Conservation (phyloP, 768 basidiomycete genomes). For the Boletus sensibilis region DNA sequence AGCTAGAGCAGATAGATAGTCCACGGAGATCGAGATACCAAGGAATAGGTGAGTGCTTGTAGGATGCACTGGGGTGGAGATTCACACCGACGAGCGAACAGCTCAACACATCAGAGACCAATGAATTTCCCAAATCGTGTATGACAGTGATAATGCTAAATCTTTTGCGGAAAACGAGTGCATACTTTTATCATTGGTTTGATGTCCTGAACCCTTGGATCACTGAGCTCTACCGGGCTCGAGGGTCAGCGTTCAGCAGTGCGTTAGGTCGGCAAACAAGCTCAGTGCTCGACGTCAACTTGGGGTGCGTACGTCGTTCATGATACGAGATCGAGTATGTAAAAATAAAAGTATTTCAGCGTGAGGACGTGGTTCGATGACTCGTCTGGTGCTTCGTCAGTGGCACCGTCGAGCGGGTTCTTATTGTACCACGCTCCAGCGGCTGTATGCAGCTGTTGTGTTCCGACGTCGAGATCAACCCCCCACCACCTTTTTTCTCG, state of each 20-base stretch:
- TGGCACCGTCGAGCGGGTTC: background rate
- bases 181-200: background rate
- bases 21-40: slow-evolving; percentile 65
- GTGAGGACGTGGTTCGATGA: background rate
- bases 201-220: background rate
- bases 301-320: background rate
- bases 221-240: background rate
- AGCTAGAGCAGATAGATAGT: slow-evolving; percentile 64
- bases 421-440: background rate
- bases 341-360: background rate
- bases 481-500: background rate
- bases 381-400: background rate
- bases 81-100: slow-evolving; percentile 8
- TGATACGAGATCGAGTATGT: background rate
- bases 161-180: background rate
- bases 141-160: background rate
- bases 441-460: background rate
- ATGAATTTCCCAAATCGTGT: slow-evolving; percentile 1
- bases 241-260: background rate
- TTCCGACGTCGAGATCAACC: no score
- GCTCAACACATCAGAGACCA: slow-evolving; percentile 20
- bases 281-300: background rate
- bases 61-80: background rate
- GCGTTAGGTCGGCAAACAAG: background rate
- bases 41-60: slow-evolving; percentile 50